These are phyloP conservation scores for Pinus albicaulis DNA, from an alignment of 75 land plant species.

Conservation along the genomic window DNA sequence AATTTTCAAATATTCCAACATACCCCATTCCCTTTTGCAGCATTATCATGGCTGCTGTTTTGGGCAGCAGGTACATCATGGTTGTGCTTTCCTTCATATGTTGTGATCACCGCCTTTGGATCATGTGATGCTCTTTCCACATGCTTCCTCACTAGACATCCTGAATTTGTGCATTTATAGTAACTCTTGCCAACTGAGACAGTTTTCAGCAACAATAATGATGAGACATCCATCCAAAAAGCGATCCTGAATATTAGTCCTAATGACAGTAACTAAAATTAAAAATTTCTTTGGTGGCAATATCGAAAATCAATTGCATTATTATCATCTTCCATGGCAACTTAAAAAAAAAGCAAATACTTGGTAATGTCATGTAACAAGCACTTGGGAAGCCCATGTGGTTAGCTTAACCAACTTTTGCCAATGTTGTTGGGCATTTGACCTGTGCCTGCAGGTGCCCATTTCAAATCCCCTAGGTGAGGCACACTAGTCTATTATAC, in stretches of 20 bases:
- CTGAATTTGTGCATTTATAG: slow-evolving; percentile 30
- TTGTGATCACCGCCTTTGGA: slow-evolving; percentile 28
- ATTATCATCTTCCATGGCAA: not conserved
- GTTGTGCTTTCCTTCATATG: slow-evolving; percentile 32
- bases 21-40: slow-evolving; percentile 6
- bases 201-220: not conserved
- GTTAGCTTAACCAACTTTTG: too few species aligned
- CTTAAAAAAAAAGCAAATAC: not conserved
- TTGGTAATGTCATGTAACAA: not conserved
- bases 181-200: slow-evolving; percentile 19
- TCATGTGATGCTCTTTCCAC: slow-evolving; percentile 31
- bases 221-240: not conserved
- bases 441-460: not conserved
- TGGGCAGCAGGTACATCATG: slow-evolving; percentile 33
- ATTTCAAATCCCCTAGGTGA: not conserved
- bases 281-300: not conserved
- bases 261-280: not conserved
- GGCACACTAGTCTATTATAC: not conserved
- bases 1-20: too few species aligned
- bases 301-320: not conserved
- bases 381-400: not conserved
- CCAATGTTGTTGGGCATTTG: not conserved
- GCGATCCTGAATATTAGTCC: too few species aligned
- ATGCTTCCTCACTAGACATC: slow-evolving; percentile 28
- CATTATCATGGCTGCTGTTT: slow-evolving; percentile 25